Conservation (phyloP, 2,329 filamentous ascomycete genomes). For the Aspergillus glaucus region DNA sequence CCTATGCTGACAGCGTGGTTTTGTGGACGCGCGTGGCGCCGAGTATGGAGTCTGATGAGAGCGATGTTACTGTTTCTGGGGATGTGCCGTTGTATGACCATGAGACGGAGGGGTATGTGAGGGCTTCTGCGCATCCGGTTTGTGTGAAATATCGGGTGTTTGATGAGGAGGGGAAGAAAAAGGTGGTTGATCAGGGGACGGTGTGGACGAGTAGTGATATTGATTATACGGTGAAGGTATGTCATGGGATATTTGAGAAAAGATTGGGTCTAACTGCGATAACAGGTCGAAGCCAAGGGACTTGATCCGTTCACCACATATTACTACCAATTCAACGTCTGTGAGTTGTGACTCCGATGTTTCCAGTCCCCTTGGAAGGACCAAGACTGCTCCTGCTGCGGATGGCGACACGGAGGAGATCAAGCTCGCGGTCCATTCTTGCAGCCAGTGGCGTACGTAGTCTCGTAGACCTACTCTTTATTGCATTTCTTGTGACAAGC, state of each 20-base stretch:
- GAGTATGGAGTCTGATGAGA: constrained; percentile 40
- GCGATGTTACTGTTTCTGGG: constrained; percentile 54
- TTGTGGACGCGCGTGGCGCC: constrained; percentile 40
- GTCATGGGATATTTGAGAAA: too few relatives aligned
- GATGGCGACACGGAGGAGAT: constrained; percentile 52
- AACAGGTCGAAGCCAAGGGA: constrained; percentile 55
- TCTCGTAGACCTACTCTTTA: too few relatives aligned
- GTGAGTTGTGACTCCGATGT: constrained; percentile 59
- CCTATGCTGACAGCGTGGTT: constrained; percentile 39
- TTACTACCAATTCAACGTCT: constrained; percentile 66
- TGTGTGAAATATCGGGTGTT: too few relatives aligned
- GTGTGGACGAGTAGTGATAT: constrained; percentile 67
- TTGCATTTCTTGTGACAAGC: too few relatives aligned
- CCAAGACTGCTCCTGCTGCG: constrained; percentile 60
- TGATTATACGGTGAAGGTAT: constrained; percentile 60
- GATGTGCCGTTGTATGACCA: constrained; percentile 49
- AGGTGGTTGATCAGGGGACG: constrained; percentile 50
- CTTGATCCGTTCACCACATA: constrained; percentile 57
- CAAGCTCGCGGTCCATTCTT: constrained; percentile 61
- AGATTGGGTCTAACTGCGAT: too few relatives aligned
- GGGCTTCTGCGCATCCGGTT: too few relatives aligned
- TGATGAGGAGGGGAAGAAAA: constrained; percentile 23
- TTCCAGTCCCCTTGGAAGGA: constrained; percentile 58
- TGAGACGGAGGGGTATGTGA: constrained; percentile 32
- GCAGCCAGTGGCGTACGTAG: too few relatives aligned